Percentiles rank a stretch among this genome's conserved stretches.
These are phyloP conservation scores for Pyrus communis DNA, from an alignment of 306 rosid species.

Conservation along the genomic window DNA sequence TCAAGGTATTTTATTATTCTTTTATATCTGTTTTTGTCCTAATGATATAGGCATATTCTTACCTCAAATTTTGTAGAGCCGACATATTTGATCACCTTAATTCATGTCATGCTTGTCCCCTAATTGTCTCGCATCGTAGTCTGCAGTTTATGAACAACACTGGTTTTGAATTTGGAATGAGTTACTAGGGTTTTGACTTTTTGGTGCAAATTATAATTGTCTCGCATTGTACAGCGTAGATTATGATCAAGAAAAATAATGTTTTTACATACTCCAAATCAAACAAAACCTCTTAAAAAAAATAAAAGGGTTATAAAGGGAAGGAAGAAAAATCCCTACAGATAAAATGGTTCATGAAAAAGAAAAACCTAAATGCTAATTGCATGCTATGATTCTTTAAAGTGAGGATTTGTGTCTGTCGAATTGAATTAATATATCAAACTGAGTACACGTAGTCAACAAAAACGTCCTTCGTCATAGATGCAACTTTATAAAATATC, in stretches of 20 bases:
- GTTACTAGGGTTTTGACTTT: neutral
- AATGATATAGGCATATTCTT: neutral
- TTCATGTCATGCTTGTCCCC: neutral
- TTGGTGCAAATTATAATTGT: neutral
- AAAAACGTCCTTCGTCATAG: no score
- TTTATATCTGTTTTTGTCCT: neutral
- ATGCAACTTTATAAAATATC: neutral
- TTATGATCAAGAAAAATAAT: neutral
- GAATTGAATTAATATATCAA: no score
- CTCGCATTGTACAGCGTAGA: neutral
- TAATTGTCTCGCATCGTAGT: no score
- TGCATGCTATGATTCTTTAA: no score
- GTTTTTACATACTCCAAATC: neutral
- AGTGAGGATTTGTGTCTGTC: no score
- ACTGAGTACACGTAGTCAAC: no score
- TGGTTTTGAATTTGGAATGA: neutral
- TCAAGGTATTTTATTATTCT: neutral
- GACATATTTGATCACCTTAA: neutral
- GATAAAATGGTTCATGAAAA: no score
- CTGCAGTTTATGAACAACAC: no score
- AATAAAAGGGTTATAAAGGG: no score
- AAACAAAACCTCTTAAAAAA: no score
- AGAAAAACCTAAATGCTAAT: no score
- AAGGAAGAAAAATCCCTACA: no score
- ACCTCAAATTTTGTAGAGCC: constrained; percentile 1